Percentiles rank a stretch among this genome's conserved stretches.
phyloP scores from a whole-genome alignment of 768 basidiomycete species.

The Kwoniella pini region DNA sequence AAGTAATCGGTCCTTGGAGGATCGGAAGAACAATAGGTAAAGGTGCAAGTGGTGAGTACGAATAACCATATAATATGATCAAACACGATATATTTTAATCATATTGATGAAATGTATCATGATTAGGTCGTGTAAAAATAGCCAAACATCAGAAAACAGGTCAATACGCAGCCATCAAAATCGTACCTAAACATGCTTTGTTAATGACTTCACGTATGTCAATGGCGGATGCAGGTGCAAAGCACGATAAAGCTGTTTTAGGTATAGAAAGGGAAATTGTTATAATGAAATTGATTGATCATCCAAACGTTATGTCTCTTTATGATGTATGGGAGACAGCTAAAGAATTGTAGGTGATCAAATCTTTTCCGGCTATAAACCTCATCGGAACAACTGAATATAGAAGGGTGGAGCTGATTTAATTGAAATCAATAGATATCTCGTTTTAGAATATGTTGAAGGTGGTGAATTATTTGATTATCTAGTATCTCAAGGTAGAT shows the following conservation, averaged over 20 bases:
- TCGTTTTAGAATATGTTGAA: slow-evolving; percentile 91
- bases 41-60: slow-evolving; percentile 71
- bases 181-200: slow-evolving; percentile 79
- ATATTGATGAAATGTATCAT: not conserved
- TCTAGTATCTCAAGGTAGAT: slow-evolving; percentile 80
- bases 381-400: no score
- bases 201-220: slow-evolving; percentile 64
- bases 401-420: not conserved
- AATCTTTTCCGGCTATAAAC: not conserved
- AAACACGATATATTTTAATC: not conserved
- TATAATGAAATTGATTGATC: slow-evolving; percentile 99
- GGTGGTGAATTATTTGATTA: slow-evolving; percentile 97
- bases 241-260: slow-evolving; percentile 55
- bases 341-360: slow-evolving; percentile 65
- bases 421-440: slow-evolving; percentile 58
- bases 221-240: slow-evolving; percentile 38
- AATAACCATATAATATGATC: no score
- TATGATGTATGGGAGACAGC: slow-evolving; percentile 95
- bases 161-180: slow-evolving; percentile 93
- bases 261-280: slow-evolving; percentile 93
- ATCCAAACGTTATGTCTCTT: slow-evolving; percentile 92
- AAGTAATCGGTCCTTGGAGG: slow-evolving; percentile 84
- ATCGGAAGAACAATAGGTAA: slow-evolving; percentile 92
- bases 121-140: slow-evolving; percentile 75
- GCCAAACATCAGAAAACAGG: slow-evolving; percentile 82